Conservation (phyloP, 352 stramenopile genomes). For the Pelagophyceae sp. region DNA sequence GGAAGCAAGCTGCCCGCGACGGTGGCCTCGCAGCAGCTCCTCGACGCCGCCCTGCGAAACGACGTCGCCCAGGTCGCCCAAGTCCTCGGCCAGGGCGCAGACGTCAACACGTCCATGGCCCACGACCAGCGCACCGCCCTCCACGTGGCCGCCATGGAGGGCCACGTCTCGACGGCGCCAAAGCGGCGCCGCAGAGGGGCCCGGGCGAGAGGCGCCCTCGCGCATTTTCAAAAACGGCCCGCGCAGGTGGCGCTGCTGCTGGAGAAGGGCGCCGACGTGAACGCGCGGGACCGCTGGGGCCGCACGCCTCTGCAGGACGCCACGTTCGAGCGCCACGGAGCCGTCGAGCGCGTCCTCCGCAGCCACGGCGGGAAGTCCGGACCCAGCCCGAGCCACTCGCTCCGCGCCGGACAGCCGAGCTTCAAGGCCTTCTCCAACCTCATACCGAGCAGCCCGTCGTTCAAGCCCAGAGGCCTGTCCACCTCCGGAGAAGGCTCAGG, state of each 20-base stretch:
- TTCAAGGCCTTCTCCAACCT: too few relatives aligned
- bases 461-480: too few relatives aligned
- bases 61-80: conserved; percentile 22
- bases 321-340: background rate
- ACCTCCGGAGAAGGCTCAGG: too few relatives aligned
- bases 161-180: conserved; percentile 22
- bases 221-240: too few relatives aligned
- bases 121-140: conserved; percentile 42
- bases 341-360: background rate
- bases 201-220: too few relatives aligned
- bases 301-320: conserved; percentile 27
- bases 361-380: too few relatives aligned
- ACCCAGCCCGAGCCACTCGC: too few relatives aligned
- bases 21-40: background rate
- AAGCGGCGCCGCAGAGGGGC: too few relatives aligned
- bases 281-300: conserved; percentile 30
- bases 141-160: conserved; percentile 30
- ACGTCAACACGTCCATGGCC: conserved; percentile 22
- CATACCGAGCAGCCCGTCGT: too few relatives aligned
- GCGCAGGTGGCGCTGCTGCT: conserved; percentile 22
- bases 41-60: conserved; percentile 24
- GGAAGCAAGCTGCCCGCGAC: background rate
- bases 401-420: too few relatives aligned
- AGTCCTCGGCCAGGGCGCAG: conserved; percentile 12
- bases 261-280: conserved; percentile 24